Evolutionary conservation across 257 asterid species (phyloP).

Genomic region (Fraxinus pennsylvanica): DNA sequence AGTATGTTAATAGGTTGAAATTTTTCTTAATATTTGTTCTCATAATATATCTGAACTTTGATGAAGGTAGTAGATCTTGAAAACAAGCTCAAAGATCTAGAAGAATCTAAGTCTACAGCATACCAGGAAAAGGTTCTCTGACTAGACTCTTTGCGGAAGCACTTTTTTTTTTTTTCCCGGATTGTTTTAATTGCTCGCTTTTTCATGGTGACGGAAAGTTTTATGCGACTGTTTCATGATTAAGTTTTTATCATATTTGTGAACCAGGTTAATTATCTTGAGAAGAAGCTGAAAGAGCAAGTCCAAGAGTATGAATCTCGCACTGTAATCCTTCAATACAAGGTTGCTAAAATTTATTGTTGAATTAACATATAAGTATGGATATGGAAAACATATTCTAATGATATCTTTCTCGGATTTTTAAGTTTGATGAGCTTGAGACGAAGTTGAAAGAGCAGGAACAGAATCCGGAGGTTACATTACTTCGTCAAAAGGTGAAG

Average conservation of each 20-base stretch:
- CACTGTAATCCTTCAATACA: constrained; percentile 54
- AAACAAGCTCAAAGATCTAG: constrained; percentile 66
- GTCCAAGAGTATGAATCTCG: constrained; percentile 51
- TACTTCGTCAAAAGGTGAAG: constrained; percentile 58
- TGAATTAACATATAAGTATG: constrained; percentile 4
- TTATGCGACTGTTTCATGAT: not conserved
- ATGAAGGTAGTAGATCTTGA: constrained; percentile 71
- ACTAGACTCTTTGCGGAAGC: not conserved
- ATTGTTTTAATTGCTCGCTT: too few species aligned
- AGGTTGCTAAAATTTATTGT: constrained; percentile 44
- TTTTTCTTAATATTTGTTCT: not conserved
- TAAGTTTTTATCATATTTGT: constrained; percentile 10
- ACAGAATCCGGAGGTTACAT: constrained; percentile 44
- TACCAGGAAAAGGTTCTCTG: constrained; percentile 65
- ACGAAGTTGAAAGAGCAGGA: constrained; percentile 48
- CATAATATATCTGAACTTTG: constrained; percentile 6
- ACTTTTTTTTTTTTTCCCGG: too few species aligned
- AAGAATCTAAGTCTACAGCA: constrained; percentile 47
- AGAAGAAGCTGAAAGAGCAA: constrained; percentile 64
- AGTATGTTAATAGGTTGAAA: constrained; percentile 3
- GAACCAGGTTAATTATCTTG: constrained; percentile 78
- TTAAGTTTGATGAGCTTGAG: constrained; percentile 72
- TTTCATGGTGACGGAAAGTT: too few species aligned
- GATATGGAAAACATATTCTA: not conserved
- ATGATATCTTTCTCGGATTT: constrained; percentile 8